Base-by-base conservation (phyloP, 2,329 filamentous ascomycete genomes). In the Cordyceps militaris region DNA sequence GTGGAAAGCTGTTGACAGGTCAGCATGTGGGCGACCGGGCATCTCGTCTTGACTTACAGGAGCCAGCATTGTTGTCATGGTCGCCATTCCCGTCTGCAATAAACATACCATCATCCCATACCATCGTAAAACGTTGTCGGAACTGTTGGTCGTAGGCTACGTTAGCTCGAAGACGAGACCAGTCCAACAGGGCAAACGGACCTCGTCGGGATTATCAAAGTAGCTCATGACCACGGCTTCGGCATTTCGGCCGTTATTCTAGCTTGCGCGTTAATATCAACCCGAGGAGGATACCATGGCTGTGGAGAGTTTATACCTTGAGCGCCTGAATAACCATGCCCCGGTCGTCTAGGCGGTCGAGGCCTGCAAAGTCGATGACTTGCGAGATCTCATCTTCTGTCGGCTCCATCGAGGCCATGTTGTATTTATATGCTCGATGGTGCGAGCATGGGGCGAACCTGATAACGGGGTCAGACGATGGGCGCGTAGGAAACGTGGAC, bases 21-120 rank as follows among this genome's bases (percentile, higher is more conserved):
- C 38, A 58, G 38, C 28, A 42, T 55, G 51, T 34, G 21, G 8
- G 13, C 38, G 24, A 30, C 36, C 5, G 13, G 30, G 3, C 8
- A 10, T 42, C 1, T 11, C 44, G 26, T 23, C 4, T 28, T 24
- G 57, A 61, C 76, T 63, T 65, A 81, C 79, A 74, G 60, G 77
- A 76, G 43, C 74, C 75, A 40, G 74, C 51, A 26, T 69, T 71
- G 43, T 76, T 74, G 14, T 64, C 53, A 2, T 62, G 63, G n/a
- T 67, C 69, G 34, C 80, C 80, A 52, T 85, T 80, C 55, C 81
- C 74, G 62, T 79, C 79, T 40, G 75, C 76, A 4, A 68, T 67
- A 60, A 84, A 86, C 44, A 76, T 73, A 30, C 66, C 70, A 55
- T 86, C 82, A 60, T 84, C 77, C 81, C 82, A 86, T 28, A 60